Conservation (phyloP, 1,139 yeast genomes). For the Suhomyces maxii region DNA sequence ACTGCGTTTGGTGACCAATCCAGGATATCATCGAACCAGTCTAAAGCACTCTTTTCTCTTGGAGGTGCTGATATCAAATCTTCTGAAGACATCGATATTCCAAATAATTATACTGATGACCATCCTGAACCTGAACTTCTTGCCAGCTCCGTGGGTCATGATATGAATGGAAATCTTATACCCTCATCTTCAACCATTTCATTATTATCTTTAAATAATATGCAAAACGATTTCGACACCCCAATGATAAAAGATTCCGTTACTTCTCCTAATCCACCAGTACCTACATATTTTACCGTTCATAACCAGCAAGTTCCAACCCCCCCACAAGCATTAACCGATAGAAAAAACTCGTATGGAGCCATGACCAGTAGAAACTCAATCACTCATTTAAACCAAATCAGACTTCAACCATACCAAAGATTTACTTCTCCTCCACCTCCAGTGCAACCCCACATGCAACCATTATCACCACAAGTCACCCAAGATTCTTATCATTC, state of each 20-base stretch:
- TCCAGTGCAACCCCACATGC: slow-evolving; percentile 7
- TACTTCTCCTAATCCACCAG: slow-evolving; percentile 5
- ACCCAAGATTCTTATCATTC: slow-evolving; percentile 16
- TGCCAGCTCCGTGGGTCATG: slow-evolving; percentile 56
- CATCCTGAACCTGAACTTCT: slow-evolving; percentile 56
- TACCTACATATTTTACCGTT: background rate
- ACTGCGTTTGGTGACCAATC: background rate
- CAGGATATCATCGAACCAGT: background rate
- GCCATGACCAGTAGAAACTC: slow-evolving; percentile 32
- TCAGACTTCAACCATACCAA: slow-evolving; percentile 40
- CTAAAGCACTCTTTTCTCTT: slow-evolving; percentile 8
- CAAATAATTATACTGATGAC: slow-evolving; percentile 24
- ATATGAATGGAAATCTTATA: slow-evolving; percentile 48
- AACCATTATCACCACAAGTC: slow-evolving; percentile 6
- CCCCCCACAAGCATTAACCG: slow-evolving; percentile 15
- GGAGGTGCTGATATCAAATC: slow-evolving; percentile 2
- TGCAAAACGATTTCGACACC: slow-evolving; percentile 12
- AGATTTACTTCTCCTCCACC: slow-evolving; percentile 34
- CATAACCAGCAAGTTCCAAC: slow-evolving; percentile 7
- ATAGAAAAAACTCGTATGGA: slow-evolving; percentile 25
- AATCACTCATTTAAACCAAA: slow-evolving; percentile 32
- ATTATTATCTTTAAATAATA: slow-evolving; percentile 45
- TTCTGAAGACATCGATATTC: slow-evolving; percentile 4
- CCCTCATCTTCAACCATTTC: slow-evolving; percentile 59
- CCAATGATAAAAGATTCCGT: slow-evolving; percentile 1